Evolutionary conservation across 1,139 yeast genomes (phyloP), one percentile per base, ranked within the genome.

Genomic region (Kluyveromyces sp.): DNA sequence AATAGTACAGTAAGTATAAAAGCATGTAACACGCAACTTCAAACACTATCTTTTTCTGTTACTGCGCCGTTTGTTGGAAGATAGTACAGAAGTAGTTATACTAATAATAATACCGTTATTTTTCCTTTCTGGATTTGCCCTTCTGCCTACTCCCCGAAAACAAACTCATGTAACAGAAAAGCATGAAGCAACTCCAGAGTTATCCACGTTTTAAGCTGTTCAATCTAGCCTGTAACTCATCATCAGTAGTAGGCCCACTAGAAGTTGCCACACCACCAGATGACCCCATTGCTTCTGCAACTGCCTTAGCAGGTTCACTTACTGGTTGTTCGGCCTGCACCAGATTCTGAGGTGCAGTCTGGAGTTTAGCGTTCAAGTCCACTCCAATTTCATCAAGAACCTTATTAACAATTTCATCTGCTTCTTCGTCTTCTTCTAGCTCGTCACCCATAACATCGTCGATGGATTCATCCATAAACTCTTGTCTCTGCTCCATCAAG

Each of bases 401-500:
- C 66, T 84, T 88, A 61, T 83, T 80, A 48, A 94, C 90, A 41
- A 92, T 85, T 59, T 90, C 97, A 60, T 92, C 97, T 10, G 87
- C 85, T 63, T 92, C 97, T 56, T 87, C 96, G 54, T 83, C 89
- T 44, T 82, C 89, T 41, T 59, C 60, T 50, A 85, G 81, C 53
- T 80, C 89, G 62, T 82, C 87, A 47, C 84, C 95, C 89, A 90
- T 87, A 29, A 92, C 83, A 63, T 90, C 97, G 63, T 92, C 98
- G 57, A 94, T 83, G 10, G 96, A 95, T 62, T 92, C 98, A 64
- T 92, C 98, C 87, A 92, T 94, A 78, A 92, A 88, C 62, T 94
- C 99, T 65, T 92, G 97, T 59, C 96, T 83, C 68, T 92, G 98
- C 65, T 92, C 97, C 97, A 92, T 92, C 62, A 94, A 71, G 63